phyloP scores from a whole-genome alignment of 1,139 yeast species.

The Pichia sp. region DNA sequence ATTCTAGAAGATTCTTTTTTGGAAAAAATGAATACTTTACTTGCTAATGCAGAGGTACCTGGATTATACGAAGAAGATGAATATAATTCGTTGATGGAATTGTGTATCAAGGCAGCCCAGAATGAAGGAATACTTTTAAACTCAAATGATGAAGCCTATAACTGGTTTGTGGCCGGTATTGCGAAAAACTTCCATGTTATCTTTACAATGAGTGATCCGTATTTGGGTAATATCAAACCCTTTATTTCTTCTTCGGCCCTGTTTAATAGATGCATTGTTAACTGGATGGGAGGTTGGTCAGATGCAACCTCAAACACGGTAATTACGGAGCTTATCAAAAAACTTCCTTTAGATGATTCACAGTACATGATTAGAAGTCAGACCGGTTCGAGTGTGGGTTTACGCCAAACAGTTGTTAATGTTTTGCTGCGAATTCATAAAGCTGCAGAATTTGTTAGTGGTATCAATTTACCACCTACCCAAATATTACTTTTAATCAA shows the following conservation, averaged over 20 bases:
- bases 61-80: conserved; percentile 84
- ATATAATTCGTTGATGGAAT: conserved; percentile 41
- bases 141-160: conserved; percentile 62
- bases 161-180: conserved; percentile 68
- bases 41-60: conserved; percentile 90
- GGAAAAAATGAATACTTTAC: conserved; percentile 84
- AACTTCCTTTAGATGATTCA: conserved; percentile 47
- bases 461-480: conserved; percentile 37
- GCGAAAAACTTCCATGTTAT: conserved; percentile 74
- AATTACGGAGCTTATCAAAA: conserved; percentile 31
- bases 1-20: conserved; percentile 71
- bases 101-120: conserved; percentile 54
- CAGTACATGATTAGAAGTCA: conserved; percentile 32
- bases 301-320: conserved; percentile 43
- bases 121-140: conserved; percentile 59
- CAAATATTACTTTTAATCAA: conserved; percentile 47
- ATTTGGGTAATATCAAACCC: conserved; percentile 24
- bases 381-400: conserved; percentile 22
- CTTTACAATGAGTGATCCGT: conserved; percentile 63
- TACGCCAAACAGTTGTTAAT: conserved; percentile 42
- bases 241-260: conserved; percentile 81
- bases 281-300: conserved; percentile 90
- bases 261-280: conserved; percentile 81
- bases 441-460: neutral
- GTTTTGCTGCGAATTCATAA: conserved; percentile 43